These are phyloP conservation scores for Megacollybia marginata DNA, from an alignment of 768 basidiomycete genomes.

Conservation along the genomic window DNA sequence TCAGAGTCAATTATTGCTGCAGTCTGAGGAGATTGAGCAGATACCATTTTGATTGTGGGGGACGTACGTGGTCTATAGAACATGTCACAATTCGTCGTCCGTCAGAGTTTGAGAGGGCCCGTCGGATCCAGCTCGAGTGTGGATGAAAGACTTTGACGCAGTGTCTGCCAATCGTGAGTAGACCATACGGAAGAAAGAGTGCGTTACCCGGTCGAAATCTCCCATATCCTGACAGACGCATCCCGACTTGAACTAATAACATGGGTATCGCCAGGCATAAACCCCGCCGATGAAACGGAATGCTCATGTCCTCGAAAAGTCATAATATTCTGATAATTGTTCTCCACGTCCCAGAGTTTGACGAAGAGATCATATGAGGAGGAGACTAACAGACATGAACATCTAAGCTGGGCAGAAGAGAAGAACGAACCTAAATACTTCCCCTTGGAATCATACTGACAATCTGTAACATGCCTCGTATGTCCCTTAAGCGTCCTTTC, in stretches of 20 bases:
- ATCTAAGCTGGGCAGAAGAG: not conserved
- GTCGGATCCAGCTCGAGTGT: slow-evolving; percentile 64
- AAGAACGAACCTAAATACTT: slow-evolving; percentile 42
- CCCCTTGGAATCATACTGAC: slow-evolving; percentile 64
- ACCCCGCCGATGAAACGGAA: slow-evolving; percentile 65
- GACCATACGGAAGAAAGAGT: not conserved
- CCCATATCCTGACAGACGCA: slow-evolving; percentile 61
- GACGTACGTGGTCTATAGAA: slow-evolving; percentile 59
- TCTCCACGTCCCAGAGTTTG: slow-evolving; percentile 33
- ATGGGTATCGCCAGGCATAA: slow-evolving; percentile 58
- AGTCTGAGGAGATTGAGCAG: slow-evolving; percentile 33
- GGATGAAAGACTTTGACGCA: slow-evolving; percentile 57
- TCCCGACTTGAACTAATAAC: slow-evolving; percentile 67
- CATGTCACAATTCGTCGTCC: slow-evolving; percentile 52
- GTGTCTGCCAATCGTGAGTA: slow-evolving; percentile 31
- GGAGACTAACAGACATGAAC: not conserved
- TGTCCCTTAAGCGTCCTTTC: slow-evolving; percentile 71
- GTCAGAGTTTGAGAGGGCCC: slow-evolving; percentile 39
- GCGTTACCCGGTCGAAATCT: slow-evolving; percentile 57
- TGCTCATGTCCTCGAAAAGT: slow-evolving; percentile 64
- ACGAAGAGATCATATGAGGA: slow-evolving; percentile 18
- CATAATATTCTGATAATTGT: slow-evolving; percentile 18
- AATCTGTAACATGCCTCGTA: slow-evolving; percentile 62
- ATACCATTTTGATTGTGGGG: not conserved
- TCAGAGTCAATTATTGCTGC: slow-evolving; percentile 53